phyloP scores from a whole-genome alignment of 148 eudicot genomes.

The Amaranthus hypochondriacus region DNA sequence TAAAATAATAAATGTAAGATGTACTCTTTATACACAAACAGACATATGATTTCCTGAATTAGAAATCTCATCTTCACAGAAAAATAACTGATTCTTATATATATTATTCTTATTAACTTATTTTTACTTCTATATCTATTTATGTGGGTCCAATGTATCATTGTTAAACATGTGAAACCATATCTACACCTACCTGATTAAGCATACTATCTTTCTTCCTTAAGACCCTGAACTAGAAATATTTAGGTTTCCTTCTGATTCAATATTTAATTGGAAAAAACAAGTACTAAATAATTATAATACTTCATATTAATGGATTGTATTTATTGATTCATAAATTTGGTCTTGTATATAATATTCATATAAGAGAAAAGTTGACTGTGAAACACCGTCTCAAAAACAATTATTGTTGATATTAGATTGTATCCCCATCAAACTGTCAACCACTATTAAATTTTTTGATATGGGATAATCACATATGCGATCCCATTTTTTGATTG shows the following conservation, averaged over 20 bases:
- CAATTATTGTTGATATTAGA: too few species aligned
- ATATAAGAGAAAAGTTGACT: neutral
- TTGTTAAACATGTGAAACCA: conserved; percentile 27
- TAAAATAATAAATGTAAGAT: conserved; percentile 15
- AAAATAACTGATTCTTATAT: conserved; percentile 28
- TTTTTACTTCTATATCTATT: neutral
- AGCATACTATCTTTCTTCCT: conserved; percentile 6
- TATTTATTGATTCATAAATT: conserved; percentile 2
- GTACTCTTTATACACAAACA: conserved; percentile 20
- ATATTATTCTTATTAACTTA: conserved; percentile 3
- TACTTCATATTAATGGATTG: neutral
- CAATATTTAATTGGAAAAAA: conserved; percentile 7
- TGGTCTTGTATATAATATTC: neutral
- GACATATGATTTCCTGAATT: conserved; percentile 22
- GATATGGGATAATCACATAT: too few species aligned
- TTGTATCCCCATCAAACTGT: too few species aligned
- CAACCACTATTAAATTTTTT: too few species aligned
- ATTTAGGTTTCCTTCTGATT: conserved; percentile 24
- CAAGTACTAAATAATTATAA: neutral
- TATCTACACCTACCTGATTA: conserved; percentile 2
- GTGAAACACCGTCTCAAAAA: too few species aligned
- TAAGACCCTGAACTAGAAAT: conserved; percentile 22
- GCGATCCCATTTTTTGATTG: too few species aligned
- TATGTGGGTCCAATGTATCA: conserved; percentile 22
- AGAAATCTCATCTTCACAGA: conserved; percentile 26